These are phyloP conservation scores for Mesotaenium endlicherianum DNA, from an alignment of 139 green algal genomes.

Conservation along the genomic window DNA sequence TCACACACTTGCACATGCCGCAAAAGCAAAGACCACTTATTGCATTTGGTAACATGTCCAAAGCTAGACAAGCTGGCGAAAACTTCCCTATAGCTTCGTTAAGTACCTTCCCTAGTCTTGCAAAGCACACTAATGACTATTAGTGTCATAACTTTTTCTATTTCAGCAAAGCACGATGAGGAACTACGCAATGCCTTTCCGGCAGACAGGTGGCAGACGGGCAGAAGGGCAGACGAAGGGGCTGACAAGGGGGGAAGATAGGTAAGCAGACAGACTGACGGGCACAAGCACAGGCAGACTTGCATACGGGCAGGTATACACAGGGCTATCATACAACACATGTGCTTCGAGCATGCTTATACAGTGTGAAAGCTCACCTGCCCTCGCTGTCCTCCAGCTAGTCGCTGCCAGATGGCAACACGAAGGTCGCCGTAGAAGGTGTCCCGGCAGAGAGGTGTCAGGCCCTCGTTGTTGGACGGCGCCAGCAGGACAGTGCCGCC, in stretches of 20 bases:
- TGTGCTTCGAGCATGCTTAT: not conserved
- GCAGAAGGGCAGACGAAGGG: conserved; percentile 1
- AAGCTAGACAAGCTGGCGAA: too few species aligned
- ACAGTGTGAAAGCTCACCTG: not conserved
- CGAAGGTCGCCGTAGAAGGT: conserved; percentile 77
- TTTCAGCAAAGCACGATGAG: too few species aligned
- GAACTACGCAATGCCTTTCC: too few species aligned
- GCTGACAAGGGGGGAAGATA: not conserved
- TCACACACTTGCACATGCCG: too few species aligned
- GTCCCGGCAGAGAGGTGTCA: conserved; percentile 83
- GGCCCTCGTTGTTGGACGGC: conserved; percentile 74
- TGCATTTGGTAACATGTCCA: too few species aligned
- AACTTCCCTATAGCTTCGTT: too few species aligned
- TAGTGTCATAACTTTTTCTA: too few species aligned
- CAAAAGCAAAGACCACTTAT: too few species aligned
- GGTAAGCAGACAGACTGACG: not conserved
- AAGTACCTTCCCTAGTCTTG: too few species aligned
- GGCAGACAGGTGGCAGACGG: too few species aligned
- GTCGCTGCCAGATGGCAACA: conserved; percentile 66
- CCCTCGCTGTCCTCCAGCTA: not conserved
- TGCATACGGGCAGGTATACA: not conserved
- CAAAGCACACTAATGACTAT: too few species aligned
- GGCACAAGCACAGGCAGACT: not conserved
- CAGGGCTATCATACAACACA: not conserved
- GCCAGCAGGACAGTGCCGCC: conserved; percentile 66